phyloP scores from a whole-genome alignment of 108 stramenopile genomes.

The Fistulifera solaris region DNA sequence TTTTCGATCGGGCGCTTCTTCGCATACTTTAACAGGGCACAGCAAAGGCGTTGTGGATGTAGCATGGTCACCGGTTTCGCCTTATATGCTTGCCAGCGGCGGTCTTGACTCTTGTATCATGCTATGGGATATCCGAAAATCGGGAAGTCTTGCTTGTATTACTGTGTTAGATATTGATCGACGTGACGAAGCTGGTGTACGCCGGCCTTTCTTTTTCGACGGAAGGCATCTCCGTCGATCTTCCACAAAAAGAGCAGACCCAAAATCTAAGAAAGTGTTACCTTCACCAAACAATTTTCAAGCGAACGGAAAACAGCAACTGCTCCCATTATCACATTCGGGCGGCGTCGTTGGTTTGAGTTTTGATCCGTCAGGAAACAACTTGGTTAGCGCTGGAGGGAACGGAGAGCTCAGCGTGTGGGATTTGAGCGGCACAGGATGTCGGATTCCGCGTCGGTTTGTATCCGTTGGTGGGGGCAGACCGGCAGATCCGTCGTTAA shows the following conservation, averaged over 20 bases:
- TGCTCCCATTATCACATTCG: constrained; percentile 23
- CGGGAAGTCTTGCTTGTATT: constrained; percentile 48
- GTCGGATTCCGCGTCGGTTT: constrained; percentile 27
- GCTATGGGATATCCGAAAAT: constrained; percentile 75
- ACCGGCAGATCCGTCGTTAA: constrained; percentile 3
- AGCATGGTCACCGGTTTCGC: constrained; percentile 50
- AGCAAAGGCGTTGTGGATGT: constrained; percentile 52
- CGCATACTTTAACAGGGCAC: constrained; percentile 67
- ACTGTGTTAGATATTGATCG: constrained; percentile 42
- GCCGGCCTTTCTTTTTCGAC: constrained; percentile 4
- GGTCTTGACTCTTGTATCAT: constrained; percentile 48
- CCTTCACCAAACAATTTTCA: too few relatives aligned
- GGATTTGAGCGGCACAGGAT: constrained; percentile 45
- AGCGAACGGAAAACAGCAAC: background rate
- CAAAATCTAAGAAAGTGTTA: too few relatives aligned
- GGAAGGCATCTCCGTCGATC: constrained; percentile 23
- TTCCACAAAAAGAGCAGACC: background rate
- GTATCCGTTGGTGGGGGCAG: constrained; percentile 4
- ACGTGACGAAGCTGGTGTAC: background rate
- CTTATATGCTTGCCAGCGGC: constrained; percentile 54
- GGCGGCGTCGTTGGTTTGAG: constrained; percentile 40
- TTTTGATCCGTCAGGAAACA: constrained; percentile 50
- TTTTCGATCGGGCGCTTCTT: constrained; percentile 52
- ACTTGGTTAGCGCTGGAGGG: constrained; percentile 40
- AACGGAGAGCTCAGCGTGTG: constrained; percentile 51